phyloP scores from a whole-genome alignment of 192 early-diverging fungal species.

The Helicostylum pulchrum region DNA sequence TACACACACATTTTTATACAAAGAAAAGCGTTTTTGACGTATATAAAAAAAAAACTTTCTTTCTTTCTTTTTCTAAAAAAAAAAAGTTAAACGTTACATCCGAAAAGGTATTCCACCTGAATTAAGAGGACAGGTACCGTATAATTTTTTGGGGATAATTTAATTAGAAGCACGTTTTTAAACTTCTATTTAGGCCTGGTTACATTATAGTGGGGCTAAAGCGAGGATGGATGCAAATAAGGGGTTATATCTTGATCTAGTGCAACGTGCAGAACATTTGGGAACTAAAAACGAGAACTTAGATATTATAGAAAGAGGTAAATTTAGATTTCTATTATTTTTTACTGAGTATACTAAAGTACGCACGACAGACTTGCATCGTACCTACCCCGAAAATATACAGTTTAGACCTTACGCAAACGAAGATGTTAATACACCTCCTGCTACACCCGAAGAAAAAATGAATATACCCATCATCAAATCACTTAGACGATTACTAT shows the following conservation, averaged over 20 bases:
- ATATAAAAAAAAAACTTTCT: background rate
- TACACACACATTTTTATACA: background rate
- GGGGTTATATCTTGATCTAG: constrained; percentile 54
- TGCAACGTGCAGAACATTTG: constrained; percentile 37
- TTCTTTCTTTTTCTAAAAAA: background rate
- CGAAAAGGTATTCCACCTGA: constrained; percentile 77
- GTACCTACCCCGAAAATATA: constrained; percentile 81
- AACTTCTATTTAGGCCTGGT: constrained; percentile 48
- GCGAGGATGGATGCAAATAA: constrained; percentile 39
- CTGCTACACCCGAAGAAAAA: constrained; percentile 15
- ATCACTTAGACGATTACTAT: constrained; percentile 62
- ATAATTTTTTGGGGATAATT: background rate
- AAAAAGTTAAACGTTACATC: constrained; percentile 67
- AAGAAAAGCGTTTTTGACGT: too few species aligned
- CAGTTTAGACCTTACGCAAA: constrained; percentile 58
- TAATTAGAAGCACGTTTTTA: background rate
- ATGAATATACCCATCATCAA: constrained; percentile 30
- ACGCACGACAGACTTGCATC: constrained; percentile 58
- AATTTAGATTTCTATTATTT: background rate
- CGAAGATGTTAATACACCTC: background rate
- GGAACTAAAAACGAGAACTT: constrained; percentile 60
- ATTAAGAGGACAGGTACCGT: constrained; percentile 44
- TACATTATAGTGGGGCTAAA: constrained; percentile 70
- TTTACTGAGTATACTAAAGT: background rate
- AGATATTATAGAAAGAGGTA: constrained; percentile 70